These are phyloP conservation scores for Pythium oligandrum DNA, from an alignment of 352 stramenopile genomes.

Conservation along the genomic window DNA sequence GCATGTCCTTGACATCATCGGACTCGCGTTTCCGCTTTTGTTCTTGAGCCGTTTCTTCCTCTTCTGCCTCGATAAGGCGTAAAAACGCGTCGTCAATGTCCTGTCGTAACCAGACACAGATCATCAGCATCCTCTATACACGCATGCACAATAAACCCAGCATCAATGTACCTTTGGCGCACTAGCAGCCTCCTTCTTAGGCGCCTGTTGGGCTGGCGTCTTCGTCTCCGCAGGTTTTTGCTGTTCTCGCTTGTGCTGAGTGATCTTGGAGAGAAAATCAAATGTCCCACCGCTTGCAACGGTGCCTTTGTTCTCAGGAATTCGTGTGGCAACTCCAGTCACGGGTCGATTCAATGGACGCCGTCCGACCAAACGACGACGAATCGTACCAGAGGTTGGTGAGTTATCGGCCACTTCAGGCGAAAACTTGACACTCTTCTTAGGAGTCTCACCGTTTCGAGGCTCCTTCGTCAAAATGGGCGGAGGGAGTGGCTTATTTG, in stretches of 20 bases:
- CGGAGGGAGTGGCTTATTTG: constrained; percentile 8
- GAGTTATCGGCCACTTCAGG: constrained; percentile 12
- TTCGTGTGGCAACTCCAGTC: too few relatives aligned
- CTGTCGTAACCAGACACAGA: constrained; percentile 11
- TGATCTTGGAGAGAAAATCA: constrained; percentile 85
- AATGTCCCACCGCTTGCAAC: constrained; percentile 79
- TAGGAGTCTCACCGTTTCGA: constrained; percentile 20
- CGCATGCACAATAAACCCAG: too few relatives aligned
- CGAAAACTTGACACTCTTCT: constrained; percentile 66
- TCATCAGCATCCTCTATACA: too few relatives aligned
- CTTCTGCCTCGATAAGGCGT: constrained; percentile 69
- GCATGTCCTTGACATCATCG: constrained; percentile 44
- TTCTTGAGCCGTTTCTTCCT: constrained; percentile 55
- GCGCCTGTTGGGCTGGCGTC: too few relatives aligned
- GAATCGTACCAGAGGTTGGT: too few relatives aligned
- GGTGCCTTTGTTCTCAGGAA: constrained; percentile 48
- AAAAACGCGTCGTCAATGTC: constrained; percentile 77
- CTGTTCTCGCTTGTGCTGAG: background rate
- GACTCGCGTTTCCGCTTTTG: constrained; percentile 53
- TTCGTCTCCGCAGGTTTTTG: too few relatives aligned
- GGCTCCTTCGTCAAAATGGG: constrained; percentile 19
- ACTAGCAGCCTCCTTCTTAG: too few relatives aligned
- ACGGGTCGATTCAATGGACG: too few relatives aligned
- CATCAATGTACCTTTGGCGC: too few relatives aligned
- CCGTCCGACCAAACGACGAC: too few relatives aligned